A percentile compares a stretch with the other conserved stretches of the same genome.
These are phyloP conservation scores for Emmonsiellopsis sp. DNA, from an alignment of 2,329 filamentous ascomycete species.

Conservation along the genomic window DNA sequence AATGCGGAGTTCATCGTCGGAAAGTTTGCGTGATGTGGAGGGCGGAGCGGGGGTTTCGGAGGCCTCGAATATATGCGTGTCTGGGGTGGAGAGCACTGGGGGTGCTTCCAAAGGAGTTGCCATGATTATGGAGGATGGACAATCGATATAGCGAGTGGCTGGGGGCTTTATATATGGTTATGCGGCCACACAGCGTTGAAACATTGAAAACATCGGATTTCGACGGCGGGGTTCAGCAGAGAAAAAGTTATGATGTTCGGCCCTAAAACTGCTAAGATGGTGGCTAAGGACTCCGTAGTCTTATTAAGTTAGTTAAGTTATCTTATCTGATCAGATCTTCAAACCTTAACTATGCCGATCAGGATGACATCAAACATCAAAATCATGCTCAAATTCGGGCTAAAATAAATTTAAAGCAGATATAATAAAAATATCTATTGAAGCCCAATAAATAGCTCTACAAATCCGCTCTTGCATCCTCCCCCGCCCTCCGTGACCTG, in stretches of 20 bases:
- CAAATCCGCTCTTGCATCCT: conserved; percentile 49
- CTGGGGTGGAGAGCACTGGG: conserved; percentile 55
- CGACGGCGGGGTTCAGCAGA: background rate
- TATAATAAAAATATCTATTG: too few relatives aligned
- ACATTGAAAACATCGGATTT: background rate
- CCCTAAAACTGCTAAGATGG: background rate
- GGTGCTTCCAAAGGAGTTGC: conserved; percentile 31
- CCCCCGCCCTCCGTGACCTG: conserved; percentile 42
- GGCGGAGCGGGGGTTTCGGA: conserved; percentile 30
- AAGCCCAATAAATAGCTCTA: conserved; percentile 33
- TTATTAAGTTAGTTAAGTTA: background rate
- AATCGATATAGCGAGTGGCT: background rate
- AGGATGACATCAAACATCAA: background rate
- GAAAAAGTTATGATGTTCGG: background rate
- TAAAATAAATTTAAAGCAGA: background rate
- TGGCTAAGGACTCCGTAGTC: background rate
- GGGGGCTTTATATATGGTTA: background rate
- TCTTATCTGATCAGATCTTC: conserved; percentile 1
- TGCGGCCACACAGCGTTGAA: background rate
- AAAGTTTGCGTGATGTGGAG: conserved; percentile 21
- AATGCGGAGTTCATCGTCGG: conserved; percentile 61
- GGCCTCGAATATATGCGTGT: conserved; percentile 51
- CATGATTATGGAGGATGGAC: background rate
- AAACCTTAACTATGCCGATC: too few relatives aligned
- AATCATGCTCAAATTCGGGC: background rate